These are phyloP conservation scores for Dichomitus squalens DNA, from an alignment of 1,284 basidiomycete genomes.

Conservation along the genomic window DNA sequence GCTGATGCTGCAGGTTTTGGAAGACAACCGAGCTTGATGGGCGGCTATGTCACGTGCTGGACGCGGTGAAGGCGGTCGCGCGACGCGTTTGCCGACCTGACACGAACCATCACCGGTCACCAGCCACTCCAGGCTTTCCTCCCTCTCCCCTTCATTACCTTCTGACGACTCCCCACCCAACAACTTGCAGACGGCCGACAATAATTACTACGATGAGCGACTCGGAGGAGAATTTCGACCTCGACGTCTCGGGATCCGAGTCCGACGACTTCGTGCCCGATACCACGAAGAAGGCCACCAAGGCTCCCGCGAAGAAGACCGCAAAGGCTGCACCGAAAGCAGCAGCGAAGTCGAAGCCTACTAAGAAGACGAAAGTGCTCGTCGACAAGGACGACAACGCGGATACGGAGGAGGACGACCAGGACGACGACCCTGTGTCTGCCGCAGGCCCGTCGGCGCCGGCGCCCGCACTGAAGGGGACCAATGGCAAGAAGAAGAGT, in stretches of 20 bases:
- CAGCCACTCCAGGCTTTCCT: constrained; percentile 12
- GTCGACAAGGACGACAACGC: constrained; percentile 64
- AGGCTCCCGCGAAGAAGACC: constrained; percentile 39
- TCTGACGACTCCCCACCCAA: neutral
- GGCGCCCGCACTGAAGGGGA: constrained; percentile 32
- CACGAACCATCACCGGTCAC: constrained; percentile 18
- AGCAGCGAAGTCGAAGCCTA: constrained; percentile 56
- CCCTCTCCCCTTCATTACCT: neutral
- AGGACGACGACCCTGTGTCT: constrained; percentile 44
- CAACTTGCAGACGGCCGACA: neutral
- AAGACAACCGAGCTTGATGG: neutral
- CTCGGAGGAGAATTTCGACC: constrained; percentile 70
- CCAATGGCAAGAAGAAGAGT: constrained; percentile 71
- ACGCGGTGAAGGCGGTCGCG: constrained; percentile 12
- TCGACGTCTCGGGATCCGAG: constrained; percentile 59
- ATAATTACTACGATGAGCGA: constrained; percentile 45
- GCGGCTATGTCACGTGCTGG: constrained; percentile 12
- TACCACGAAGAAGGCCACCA: constrained; percentile 56
- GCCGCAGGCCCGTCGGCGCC: constrained; percentile 35
- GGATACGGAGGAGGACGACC: constrained; percentile 42
- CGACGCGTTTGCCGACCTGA: constrained; percentile 12
- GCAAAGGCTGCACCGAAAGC: constrained; percentile 46
- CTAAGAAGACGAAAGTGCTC: constrained; percentile 78
- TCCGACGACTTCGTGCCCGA: constrained; percentile 68
- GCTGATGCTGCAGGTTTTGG: too few relatives aligned